Evolutionary conservation across 345 rosid genomes (phyloP).

Genomic region (Excoecaria agallocha): DNA sequence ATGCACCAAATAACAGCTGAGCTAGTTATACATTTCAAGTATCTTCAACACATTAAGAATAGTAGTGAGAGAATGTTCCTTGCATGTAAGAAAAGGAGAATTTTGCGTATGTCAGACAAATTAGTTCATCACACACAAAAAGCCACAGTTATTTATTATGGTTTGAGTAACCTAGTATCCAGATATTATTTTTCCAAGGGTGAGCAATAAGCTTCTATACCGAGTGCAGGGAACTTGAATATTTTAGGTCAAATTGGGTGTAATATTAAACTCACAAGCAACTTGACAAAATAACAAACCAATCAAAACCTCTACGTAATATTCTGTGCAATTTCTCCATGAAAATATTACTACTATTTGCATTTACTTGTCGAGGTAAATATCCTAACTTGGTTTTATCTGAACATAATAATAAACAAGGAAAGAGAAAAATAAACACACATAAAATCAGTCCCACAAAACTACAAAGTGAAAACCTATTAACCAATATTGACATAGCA

Average conservation of each 20-base stretch:
- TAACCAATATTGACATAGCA: too few species aligned
- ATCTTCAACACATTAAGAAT: not conserved
- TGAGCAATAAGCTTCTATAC: not conserved
- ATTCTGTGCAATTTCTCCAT: not conserved
- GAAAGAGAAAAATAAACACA: too few species aligned
- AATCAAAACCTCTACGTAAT: not conserved
- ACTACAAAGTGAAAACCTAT: too few species aligned
- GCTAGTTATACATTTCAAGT: not conserved
- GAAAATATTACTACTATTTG: not conserved
- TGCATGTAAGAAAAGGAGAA: not conserved
- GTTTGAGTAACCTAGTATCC: not conserved
- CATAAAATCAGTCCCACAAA: not conserved
- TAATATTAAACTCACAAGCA: not conserved
- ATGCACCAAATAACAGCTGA: slow-evolving; percentile 3
- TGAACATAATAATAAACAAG: too few species aligned
- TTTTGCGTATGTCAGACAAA: too few species aligned
- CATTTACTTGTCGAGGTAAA: not conserved
- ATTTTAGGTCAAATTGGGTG: not conserved
- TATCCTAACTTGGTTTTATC: not conserved
- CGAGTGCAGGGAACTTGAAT: not conserved
- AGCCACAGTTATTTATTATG: not conserved
- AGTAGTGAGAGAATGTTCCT: slow-evolving; percentile 1
- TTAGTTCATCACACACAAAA: not conserved
- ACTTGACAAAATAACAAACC: not conserved
- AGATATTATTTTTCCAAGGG: not conserved